Base-by-base conservation (phyloP, 257 asterid species). In the Solanum virginianum region DNA sequence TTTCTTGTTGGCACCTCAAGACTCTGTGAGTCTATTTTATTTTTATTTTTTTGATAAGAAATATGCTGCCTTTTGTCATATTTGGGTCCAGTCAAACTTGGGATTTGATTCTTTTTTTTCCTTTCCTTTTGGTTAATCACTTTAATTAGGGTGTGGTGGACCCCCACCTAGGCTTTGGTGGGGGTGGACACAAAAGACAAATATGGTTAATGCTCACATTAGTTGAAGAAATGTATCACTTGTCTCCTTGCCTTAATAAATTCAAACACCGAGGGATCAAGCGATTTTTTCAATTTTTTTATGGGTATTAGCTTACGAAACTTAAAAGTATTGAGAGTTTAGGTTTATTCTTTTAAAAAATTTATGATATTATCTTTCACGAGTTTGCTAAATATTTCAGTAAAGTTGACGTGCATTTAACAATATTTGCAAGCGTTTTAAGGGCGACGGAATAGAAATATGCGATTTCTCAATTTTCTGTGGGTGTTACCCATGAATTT, bases 21-120 rank as follows among this genome's bases (percentile, higher is more conserved):
- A 65, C 70, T 47, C 63, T 77, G 56, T 82, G 81, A 70, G 54
- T 70, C 80, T 70, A 18, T 70, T 70, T 20, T 60, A 60, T 20
- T 60, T 60, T 60, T 60, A n/a, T 60, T 90, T 20, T 29, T 77
- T 77, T 51, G 65, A 54, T 15, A 77, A 77, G 82, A 53, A 51
- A 77, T 77, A 77, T 77, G 82, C 82, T 55, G 86, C 80, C 86
- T 88, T 69, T 86, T 88, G 75, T 59, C 88, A 70, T 77, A 79
- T 70, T 79, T 53, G 68, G 92, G 92, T 89, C 89, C 89, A 87
- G 98, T 94, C 98, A 94, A 94, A 93, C 94, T 90, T 90, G 89
- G 90, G 96, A 89, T 92, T 95, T 94, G 91, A 88, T 91, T 93
- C 92, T 80, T 90, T 80, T 66, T 5, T 24, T 7, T 51, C 8